Percentiles rank a stretch among this genome's conserved stretches.
Evolutionary conservation across 768 basidiomycete species (phyloP).

Genomic region (Mycena metata): DNA sequence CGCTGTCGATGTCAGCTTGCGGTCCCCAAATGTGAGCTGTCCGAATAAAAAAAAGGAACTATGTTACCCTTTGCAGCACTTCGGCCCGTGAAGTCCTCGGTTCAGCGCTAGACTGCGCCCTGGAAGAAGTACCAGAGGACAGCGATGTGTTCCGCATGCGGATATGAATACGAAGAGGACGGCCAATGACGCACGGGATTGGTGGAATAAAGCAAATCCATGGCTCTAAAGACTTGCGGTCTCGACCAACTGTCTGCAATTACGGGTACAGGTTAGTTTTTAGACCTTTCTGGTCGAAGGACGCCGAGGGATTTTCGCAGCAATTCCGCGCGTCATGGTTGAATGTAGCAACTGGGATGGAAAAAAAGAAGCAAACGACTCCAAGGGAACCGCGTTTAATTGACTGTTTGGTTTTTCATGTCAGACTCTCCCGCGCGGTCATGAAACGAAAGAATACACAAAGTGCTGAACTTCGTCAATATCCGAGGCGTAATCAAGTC

Average conservation of each 20-base stretch:
- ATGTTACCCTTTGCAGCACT: constrained; percentile 1
- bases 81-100: constrained; percentile 11
- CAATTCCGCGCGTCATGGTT: background rate
- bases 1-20: too few relatives aligned
- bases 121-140: background rate
- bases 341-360: background rate
- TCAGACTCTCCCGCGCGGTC: background rate
- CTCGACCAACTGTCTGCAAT: background rate
- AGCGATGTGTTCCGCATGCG: constrained; percentile 1
- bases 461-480: too few relatives aligned
- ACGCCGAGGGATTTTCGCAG: constrained; percentile 2
- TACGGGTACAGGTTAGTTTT: constrained; percentile 4
- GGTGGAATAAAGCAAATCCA: background rate
- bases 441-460: background rate
- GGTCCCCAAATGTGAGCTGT: too few relatives aligned
- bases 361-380: background rate
- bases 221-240: background rate
- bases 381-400: constrained; percentile 11
- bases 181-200: background rate
- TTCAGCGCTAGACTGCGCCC: background rate
- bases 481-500: too few relatives aligned
- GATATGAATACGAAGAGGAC: background rate
- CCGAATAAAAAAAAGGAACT: background rate
- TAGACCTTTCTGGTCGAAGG: background rate
- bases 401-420: background rate